Percentiles rank a stretch among this genome's conserved stretches.
Conservation (phyloP, 176 grass and related monocot genomes). For the Zizania latifolia region DNA sequence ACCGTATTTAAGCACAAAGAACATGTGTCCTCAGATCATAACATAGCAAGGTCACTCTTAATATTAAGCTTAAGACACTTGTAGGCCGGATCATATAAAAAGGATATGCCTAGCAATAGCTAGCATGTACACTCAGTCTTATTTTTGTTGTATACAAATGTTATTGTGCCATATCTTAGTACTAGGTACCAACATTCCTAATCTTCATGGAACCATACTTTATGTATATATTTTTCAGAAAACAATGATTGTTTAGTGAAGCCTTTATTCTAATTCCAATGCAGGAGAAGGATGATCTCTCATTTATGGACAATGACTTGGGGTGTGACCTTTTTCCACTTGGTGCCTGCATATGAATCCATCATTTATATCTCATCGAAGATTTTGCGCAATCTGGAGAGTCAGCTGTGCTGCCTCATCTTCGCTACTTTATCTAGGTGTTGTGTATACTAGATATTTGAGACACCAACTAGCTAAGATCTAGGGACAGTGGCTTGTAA, state of each 20-base stretch:
- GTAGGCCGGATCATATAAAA: neutral
- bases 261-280: conserved; percentile 7
- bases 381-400: neutral
- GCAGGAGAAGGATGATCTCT: conserved; percentile 70
- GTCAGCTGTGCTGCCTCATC: conserved; percentile 3
- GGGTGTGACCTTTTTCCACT: conserved; percentile 74
- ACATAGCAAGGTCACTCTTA: neutral
- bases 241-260: neutral
- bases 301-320: conserved; percentile 58
- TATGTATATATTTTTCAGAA: neutral
- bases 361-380: neutral
- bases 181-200: neutral
- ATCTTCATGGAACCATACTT: neutral
- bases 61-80: neutral
- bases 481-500: conserved; percentile 30
- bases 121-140: neutral
- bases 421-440: neutral
- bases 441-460: conserved; percentile 31
- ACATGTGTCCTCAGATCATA: neutral
- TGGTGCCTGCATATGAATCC: conserved; percentile 77
- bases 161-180: neutral
- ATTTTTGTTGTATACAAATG: neutral
- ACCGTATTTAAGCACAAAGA: neutral
- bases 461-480: conserved; percentile 17
- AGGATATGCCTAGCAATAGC: neutral